Evolutionary conservation across 176 grass and related monocot species (phyloP), one percentile per base, ranked within the genome.

Genomic region (Bolboschoenus planiculmis): DNA sequence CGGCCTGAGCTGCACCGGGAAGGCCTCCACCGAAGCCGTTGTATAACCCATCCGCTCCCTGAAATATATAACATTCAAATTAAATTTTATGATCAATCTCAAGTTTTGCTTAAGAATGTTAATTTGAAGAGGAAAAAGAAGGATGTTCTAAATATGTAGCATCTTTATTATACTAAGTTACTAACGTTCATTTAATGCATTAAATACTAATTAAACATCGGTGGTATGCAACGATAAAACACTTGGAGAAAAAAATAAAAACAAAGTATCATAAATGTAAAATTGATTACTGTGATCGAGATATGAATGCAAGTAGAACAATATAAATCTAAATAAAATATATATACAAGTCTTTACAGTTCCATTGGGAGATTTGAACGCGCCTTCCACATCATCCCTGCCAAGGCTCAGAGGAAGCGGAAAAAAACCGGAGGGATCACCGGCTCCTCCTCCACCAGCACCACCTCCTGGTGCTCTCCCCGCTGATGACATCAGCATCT

Each of bases 331-430:
- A 27, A 36, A 68, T 39, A 39, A n/a, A 68, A 68, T 26, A 7
- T 27, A 24, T 21, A 81, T 9, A 55, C 35, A 42, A 58, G 21
- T 58, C 81, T 4, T 82, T 88, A 95, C 96, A 81, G 89, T 72
- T 83, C 86, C 78, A 81, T 93, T 91, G 70, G 87, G 86, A 10
- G 92, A 95, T 85, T 90, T 91, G 89, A 93, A 99, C 16, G 84
- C 71, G 26, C 88, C 84, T 18, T 94, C 92, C n/a, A 95, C 84
- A 50, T 93, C 91, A 47, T 87, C 92, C 27, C 79, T 64, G 9
- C 79, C 79, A 2, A 82, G 79, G 43, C 79, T 82, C 0, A 94
- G 85, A 1, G 92, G 87, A 16, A 91, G 92, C 7, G 87, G 83
- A 29, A 94, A 61, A 81, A 89, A 94, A 1, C 87, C 92, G 1